A percentile compares a stretch with the other conserved stretches of the same genome.
Evolutionary conservation across 1,284 basidiomycete species (phyloP).

Genomic region (Chalciporus sp.): DNA sequence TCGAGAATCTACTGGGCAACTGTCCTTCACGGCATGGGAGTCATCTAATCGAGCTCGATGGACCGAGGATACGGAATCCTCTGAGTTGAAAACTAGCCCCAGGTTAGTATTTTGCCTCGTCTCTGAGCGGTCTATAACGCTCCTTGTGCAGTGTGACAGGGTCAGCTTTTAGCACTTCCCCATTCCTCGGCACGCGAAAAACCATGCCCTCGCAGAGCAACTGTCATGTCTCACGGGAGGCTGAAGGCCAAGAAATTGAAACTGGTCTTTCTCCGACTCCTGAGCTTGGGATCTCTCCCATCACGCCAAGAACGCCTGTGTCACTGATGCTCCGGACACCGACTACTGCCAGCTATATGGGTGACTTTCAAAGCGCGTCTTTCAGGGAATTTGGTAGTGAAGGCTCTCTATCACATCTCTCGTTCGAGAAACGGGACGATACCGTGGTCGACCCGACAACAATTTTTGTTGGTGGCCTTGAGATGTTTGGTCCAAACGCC

Average conservation of each 20-base stretch:
- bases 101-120: conserved; percentile 15
- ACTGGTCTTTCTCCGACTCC: conserved; percentile 47
- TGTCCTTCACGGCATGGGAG: conserved; percentile 33
- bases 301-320: conserved; percentile 52
- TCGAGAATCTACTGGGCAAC: conserved; percentile 33
- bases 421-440: conserved; percentile 23
- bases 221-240: conserved; percentile 10
- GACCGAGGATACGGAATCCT: conserved; percentile 16
- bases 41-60: conserved; percentile 27
- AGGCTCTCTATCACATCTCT: conserved; percentile 17
- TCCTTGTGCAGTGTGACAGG: conserved; percentile 14
- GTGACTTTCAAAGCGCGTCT: conserved; percentile 34
- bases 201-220: conserved; percentile 15
- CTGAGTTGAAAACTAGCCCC: conserved; percentile 12
- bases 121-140: conserved; percentile 5
- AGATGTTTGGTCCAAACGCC: conserved; percentile 57
- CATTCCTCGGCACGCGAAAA: conserved; percentile 10
- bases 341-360: conserved; percentile 37
- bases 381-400: conserved; percentile 28
- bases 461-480: conserved; percentile 75
- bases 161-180: conserved; percentile 12
- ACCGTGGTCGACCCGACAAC: conserved; percentile 62
- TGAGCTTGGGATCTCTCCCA: conserved; percentile 47
- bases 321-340: conserved; percentile 50
- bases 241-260: conserved; percentile 39